These are phyloP conservation scores for Rosa rugosa DNA, from an alignment of 306 rosid genomes.

Conservation along the genomic window DNA sequence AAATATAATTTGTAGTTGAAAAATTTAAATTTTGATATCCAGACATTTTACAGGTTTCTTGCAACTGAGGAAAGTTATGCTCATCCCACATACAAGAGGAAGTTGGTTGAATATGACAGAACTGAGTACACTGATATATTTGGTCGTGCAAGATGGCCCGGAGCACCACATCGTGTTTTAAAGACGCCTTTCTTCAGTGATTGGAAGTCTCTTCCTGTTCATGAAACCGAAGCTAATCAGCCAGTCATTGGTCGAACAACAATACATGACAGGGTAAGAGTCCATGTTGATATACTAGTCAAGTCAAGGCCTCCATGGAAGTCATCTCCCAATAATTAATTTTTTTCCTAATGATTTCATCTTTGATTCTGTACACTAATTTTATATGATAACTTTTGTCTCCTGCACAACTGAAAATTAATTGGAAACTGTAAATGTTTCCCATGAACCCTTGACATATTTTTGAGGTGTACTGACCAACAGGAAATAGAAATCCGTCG, in stretches of 20 bases:
- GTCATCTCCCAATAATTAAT: too few species aligned
- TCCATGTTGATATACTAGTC: background rate
- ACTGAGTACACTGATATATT: conserved; percentile 69
- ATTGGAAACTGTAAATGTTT: background rate
- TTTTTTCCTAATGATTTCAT: background rate
- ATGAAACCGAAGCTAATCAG: conserved; percentile 60
- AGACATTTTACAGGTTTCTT: conserved; percentile 55
- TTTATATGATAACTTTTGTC: background rate
- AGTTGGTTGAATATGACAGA: conserved; percentile 57
- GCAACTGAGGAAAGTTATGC: conserved; percentile 87
- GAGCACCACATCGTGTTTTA: conserved; percentile 77
- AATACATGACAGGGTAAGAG: conserved; percentile 67
- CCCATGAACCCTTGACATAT: background rate
- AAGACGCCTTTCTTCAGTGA: conserved; percentile 67
- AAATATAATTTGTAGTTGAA: background rate
- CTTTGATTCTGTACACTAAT: background rate
- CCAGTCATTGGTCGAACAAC: conserved; percentile 67
- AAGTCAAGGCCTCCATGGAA: background rate
- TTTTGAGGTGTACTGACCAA: conserved; percentile 1
- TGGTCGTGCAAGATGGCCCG: conserved; percentile 86
- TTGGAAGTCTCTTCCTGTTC: conserved; percentile 59
- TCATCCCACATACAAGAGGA: conserved; percentile 74
- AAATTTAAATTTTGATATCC: background rate
- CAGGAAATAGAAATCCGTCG: conserved; percentile 64
- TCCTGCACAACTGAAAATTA: background rate